phyloP scores from a whole-genome alignment of 805 yeast species.

The Suhomyces emberorum region DNA sequence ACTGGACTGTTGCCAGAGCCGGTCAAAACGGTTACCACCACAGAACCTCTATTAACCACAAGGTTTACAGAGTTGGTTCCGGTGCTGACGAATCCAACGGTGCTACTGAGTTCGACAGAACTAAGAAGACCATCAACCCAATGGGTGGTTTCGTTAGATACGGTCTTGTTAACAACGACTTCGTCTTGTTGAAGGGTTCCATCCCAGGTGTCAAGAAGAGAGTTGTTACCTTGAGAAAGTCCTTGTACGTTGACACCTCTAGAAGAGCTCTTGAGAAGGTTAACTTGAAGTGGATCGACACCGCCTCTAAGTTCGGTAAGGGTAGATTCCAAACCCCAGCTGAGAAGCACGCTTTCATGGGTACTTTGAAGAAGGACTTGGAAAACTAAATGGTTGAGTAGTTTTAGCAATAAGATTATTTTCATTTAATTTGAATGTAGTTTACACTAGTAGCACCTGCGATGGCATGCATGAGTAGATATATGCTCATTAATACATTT shows the following conservation, averaged over 20 bases:
- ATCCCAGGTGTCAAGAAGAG: constrained; percentile 99
- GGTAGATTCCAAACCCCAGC: constrained; percentile 99
- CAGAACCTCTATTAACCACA: constrained; percentile 99
- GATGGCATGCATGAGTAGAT: too few relatives aligned
- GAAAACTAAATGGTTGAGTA: constrained; percentile 31
- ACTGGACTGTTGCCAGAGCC: constrained; percentile 99
- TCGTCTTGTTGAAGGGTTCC: constrained; percentile 96
- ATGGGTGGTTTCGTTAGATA: constrained; percentile 99
- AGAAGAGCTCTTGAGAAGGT: constrained; percentile 97
- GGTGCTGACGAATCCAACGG: constrained; percentile 93
- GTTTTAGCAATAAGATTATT: neutral
- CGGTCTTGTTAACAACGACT: constrained; percentile 98
- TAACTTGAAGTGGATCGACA: constrained; percentile 98
- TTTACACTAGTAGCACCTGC: too few relatives aligned
- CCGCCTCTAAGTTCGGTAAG: constrained; percentile 99
- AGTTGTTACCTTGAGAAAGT: constrained; percentile 97
- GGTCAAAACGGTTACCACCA: constrained; percentile 99
- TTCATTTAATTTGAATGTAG: too few relatives aligned
- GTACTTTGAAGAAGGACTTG: constrained; percentile 98
- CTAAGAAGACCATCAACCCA: constrained; percentile 99
- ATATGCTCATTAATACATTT: too few relatives aligned
- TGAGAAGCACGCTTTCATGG: constrained; percentile 99
- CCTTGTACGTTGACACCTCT: constrained; percentile 94
- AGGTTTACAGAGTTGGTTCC: constrained; percentile 98
- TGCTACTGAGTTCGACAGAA: constrained; percentile 98